Conservation (phyloP, 129 eudicot species). For the Flaveria ramosissima region DNA sequence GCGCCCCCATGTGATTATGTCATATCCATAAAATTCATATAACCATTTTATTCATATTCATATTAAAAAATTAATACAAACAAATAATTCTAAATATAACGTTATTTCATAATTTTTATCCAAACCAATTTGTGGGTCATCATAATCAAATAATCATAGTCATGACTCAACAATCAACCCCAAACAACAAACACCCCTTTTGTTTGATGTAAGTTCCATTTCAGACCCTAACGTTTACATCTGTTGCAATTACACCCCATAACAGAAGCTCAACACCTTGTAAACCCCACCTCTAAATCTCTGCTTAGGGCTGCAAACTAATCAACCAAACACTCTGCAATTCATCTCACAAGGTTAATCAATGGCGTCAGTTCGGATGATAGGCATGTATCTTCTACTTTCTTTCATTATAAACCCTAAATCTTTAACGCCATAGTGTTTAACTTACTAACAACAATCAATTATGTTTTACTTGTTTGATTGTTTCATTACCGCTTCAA, state of each 20-base stretch:
- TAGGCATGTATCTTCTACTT: slow-evolving; percentile 49
- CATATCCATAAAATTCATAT: too few species aligned
- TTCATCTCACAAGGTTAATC: slow-evolving; percentile 25
- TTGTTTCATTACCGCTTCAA: slow-evolving; percentile 18
- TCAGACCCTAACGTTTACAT: too few species aligned
- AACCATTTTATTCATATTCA: too few species aligned
- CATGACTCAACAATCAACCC: too few species aligned
- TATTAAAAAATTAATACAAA: too few species aligned
- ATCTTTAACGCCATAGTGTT: neutral
- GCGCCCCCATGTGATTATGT: too few species aligned
- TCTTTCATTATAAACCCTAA: slow-evolving; percentile 13
- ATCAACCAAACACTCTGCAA: slow-evolving; percentile 8
- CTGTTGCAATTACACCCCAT: neutral
- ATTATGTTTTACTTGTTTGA: neutral
- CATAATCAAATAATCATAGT: too few species aligned
- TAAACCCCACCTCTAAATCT: neutral
- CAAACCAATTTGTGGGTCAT: too few species aligned
- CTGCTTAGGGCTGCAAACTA: slow-evolving; percentile 1
- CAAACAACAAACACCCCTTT: too few species aligned
- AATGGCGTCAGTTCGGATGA: slow-evolving; percentile 77
- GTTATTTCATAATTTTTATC: too few species aligned
- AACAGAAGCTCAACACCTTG: neutral
- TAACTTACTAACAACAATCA: neutral
- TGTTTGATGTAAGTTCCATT: too few species aligned
- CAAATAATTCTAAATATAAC: too few species aligned